Conservation (phyloP, 805 yeast genomes). For the Ogataea wickerhamii region DNA sequence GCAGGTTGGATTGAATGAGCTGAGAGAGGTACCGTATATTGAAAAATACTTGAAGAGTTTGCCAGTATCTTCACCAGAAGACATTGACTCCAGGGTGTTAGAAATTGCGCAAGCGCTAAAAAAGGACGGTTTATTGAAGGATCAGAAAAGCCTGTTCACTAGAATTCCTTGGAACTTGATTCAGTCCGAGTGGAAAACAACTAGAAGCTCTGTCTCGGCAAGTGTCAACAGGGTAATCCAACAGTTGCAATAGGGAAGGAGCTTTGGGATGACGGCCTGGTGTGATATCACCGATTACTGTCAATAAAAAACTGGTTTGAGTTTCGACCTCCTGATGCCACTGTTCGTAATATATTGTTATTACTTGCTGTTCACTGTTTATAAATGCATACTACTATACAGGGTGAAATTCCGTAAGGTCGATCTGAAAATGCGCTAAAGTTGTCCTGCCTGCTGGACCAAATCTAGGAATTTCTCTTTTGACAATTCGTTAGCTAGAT, state of each 20-base stretch:
- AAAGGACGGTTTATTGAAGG: slow-evolving; percentile 22
- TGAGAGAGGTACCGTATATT: slow-evolving; percentile 36
- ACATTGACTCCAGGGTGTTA: slow-evolving; percentile 30
- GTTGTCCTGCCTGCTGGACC: slow-evolving; percentile 72
- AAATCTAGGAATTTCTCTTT: slow-evolving; percentile 87
- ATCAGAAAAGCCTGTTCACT: slow-evolving; percentile 26
- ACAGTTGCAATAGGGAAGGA: slow-evolving; percentile 12
- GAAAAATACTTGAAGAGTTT: slow-evolving; percentile 31
- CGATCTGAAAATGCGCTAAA: not conserved
- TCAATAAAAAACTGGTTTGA: too few relatives aligned
- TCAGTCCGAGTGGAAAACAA: slow-evolving; percentile 35
- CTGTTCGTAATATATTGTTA: too few relatives aligned
- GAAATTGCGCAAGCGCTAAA: slow-evolving; percentile 28
- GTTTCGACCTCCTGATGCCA: too few relatives aligned
- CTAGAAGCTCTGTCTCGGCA: slow-evolving; percentile 29
- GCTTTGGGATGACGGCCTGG: too few relatives aligned
- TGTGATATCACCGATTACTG: too few relatives aligned
- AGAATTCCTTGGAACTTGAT: slow-evolving; percentile 35
- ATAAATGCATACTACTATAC: too few relatives aligned
- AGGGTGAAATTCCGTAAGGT: too few relatives aligned
- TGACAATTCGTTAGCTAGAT: slow-evolving; percentile 71
- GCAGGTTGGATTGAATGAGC: slow-evolving; percentile 36
- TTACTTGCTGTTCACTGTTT: too few relatives aligned
- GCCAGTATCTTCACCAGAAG: slow-evolving; percentile 36
- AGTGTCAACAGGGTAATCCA: slow-evolving; percentile 28